These are phyloP conservation scores for Mucor irregularis DNA, from an alignment of 371 early-diverging fungal genomes.

Conservation along the genomic window DNA sequence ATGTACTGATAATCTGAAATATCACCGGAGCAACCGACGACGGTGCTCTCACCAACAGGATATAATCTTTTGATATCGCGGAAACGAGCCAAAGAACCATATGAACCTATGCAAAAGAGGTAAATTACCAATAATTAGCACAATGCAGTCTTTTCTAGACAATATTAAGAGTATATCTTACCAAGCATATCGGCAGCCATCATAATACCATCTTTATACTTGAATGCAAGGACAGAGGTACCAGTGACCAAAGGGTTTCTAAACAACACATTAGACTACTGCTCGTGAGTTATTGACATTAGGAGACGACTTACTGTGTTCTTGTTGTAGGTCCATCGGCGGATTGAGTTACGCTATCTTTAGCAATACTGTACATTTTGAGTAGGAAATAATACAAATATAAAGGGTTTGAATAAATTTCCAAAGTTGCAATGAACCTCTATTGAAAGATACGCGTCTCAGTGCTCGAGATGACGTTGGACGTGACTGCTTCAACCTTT, in stretches of 20 bases:
- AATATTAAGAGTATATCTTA: slow-evolving; percentile 23
- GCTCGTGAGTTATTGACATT: not conserved
- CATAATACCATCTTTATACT: slow-evolving; percentile 98
- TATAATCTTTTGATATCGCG: slow-evolving; percentile 87
- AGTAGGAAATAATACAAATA: no score
- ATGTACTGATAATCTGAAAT: slow-evolving; percentile 94
- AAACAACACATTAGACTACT: slow-evolving; percentile 3
- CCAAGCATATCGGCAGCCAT: slow-evolving; percentile 96
- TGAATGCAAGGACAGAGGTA: slow-evolving; percentile 94
- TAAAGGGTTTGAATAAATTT: slow-evolving; percentile 40
- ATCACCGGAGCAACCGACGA: slow-evolving; percentile 95
- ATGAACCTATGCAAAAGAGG: slow-evolving; percentile 92
- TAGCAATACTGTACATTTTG: no score
- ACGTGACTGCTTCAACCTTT: no score
- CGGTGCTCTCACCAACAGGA: slow-evolving; percentile 79
- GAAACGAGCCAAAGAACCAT: slow-evolving; percentile 96
- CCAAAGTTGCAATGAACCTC: no score
- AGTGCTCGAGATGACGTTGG: no score
- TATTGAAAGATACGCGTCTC: no score
- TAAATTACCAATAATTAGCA: not conserved
- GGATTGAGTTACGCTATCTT: slow-evolving; percentile 42
- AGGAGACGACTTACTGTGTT: slow-evolving; percentile 53
- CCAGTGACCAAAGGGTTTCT: slow-evolving; percentile 94
- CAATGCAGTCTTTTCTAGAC: not conserved
- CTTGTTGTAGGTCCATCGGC: slow-evolving; percentile 58